Conservation (phyloP, 257 asterid genomes). For the Avicennia marina region DNA sequence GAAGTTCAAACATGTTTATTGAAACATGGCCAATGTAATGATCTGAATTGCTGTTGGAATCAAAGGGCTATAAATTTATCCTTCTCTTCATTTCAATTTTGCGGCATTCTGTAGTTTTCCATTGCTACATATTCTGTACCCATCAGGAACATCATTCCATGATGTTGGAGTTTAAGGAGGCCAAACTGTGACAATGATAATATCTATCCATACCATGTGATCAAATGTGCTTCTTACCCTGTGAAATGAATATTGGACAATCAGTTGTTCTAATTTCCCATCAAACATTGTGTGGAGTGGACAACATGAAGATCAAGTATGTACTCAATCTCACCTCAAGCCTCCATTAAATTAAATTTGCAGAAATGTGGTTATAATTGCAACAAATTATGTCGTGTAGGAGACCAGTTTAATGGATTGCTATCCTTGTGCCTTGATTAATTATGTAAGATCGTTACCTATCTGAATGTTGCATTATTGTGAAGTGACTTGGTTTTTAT, state of each 20-base stretch:
- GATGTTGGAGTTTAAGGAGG: neutral
- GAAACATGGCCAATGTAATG: conserved; percentile 33
- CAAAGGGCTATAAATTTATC: conserved; percentile 26
- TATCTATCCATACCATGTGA: neutral
- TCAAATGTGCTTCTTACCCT: neutral
- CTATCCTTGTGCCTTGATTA: neutral
- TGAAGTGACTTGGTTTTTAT: too few species aligned
- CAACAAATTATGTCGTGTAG: too few species aligned
- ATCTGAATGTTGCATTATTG: too few species aligned
- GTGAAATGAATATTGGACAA: neutral
- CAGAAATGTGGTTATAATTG: too few species aligned
- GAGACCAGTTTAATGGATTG: too few species aligned
- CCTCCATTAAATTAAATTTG: too few species aligned
- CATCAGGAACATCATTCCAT: neutral
- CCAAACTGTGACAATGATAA: neutral
- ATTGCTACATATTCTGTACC: neutral
- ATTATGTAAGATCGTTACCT: too few species aligned
- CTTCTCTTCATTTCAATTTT: conserved; percentile 10
- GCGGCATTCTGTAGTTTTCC: neutral
- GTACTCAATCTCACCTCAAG: too few species aligned
- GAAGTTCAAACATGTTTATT: conserved; percentile 30
- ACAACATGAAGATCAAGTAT: neutral
- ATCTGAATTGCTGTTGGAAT: conserved; percentile 34
- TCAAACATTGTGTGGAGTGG: neutral
- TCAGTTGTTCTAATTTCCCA: neutral